Conservation (phyloP, 352 stramenopile species). For the Globisporangium polare region DNA sequence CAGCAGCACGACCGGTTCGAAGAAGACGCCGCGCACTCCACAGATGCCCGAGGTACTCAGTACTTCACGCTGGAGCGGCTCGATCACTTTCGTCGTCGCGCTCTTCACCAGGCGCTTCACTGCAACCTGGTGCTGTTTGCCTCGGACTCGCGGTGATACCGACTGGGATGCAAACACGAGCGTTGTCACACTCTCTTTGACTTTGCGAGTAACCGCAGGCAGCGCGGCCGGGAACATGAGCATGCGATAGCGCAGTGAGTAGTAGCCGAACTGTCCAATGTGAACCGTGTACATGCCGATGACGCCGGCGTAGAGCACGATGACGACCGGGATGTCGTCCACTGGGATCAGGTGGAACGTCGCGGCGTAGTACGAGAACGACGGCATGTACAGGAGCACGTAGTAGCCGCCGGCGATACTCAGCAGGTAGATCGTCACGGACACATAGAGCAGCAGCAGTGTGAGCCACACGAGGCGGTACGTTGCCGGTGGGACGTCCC, state of each 20-base stretch:
- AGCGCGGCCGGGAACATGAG: conserved; percentile 5
- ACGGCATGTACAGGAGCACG: conserved; percentile 13
- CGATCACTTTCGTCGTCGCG: too few species aligned
- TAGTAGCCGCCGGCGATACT: not conserved
- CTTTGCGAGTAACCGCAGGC: not conserved
- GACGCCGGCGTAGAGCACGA: conserved; percentile 7
- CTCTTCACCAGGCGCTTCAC: too few species aligned
- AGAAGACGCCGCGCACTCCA: conserved; percentile 17
- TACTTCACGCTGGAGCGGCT: not conserved
- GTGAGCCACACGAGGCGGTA: conserved; percentile 10
- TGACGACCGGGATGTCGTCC: conserved; percentile 9
- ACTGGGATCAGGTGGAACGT: conserved; percentile 17
- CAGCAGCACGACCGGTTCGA: conserved; percentile 18
- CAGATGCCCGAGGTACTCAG: not conserved
- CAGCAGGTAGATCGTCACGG: conserved; percentile 1
- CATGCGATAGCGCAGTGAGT: not conserved
- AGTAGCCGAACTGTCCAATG: not conserved
- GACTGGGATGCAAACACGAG: conserved; percentile 1
- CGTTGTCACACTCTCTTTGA: not conserved
- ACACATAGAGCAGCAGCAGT: conserved; percentile 9
- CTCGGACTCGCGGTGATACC: too few species aligned
- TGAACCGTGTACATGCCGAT: not conserved
- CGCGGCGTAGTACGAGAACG: conserved; percentile 16
- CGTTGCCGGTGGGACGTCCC: not conserved
- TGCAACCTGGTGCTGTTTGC: too few species aligned